Base-by-base conservation (phyloP, 2,329 filamentous ascomycete species). In the Colletotrichum coccodes region DNA sequence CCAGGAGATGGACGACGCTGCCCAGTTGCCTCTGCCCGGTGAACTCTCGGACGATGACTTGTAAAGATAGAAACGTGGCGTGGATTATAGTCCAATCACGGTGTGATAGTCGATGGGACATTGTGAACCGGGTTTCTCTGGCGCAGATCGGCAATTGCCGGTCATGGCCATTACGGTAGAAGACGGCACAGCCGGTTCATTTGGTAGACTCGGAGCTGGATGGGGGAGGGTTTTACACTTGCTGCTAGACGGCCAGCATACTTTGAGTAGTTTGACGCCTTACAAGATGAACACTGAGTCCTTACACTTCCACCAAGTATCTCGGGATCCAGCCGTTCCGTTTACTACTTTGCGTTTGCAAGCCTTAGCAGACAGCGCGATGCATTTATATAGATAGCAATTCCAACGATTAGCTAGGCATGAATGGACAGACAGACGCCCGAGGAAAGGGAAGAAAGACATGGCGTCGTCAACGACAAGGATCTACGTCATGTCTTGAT, bases 1-100 rank as follows among this genome's bases (percentile, higher is more conserved):
- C 83, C 86, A 92, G 83, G 96, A 99, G 88, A 97, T 99, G 94
- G 83, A 89, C 71, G 88, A 87, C 58, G 96, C 96, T 72, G 90
- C 92, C 72, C 76, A 87, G 72, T 90, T 92, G 90, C 94, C 96
- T 78, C 93, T 99, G 77, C 96, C 96, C 74, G 95, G 94, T 79
- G 96, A 98, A 89, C 93, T 97, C 74, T 95, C 97, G 76, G 90
- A 94, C 74, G 89, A 91, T 70, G 86, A 89, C 79, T 81, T 89
- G 82, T 89, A 87, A 85, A 83, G 40, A 65, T 60, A 50, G 65
- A 54, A 40, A 50, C 56, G 34, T 49, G 28, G 26, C 28, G 34
- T 46, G 65, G 61, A 65, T 57, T 26, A 68, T 60, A 47, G 8
- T 66, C 54, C 49, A 40, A 68, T 40, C 34, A 14, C 16, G 61